These are phyloP conservation scores for Rosellinia necatrix DNA, from an alignment of 2,329 filamentous ascomycete species.

Conservation along the genomic window DNA sequence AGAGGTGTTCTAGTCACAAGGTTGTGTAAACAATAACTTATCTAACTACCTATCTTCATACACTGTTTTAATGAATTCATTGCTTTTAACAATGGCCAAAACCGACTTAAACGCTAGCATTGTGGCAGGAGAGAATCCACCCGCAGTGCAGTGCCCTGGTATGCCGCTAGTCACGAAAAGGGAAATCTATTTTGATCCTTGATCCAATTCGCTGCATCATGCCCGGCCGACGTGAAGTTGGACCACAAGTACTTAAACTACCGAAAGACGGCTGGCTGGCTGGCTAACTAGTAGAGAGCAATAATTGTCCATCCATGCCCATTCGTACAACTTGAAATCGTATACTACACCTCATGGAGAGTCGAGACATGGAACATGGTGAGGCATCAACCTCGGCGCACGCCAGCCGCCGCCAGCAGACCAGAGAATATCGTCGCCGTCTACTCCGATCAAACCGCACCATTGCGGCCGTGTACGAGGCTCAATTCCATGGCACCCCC, in stretches of 20 bases:
- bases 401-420: constrained; percentile 30
- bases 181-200: constrained; percentile 31
- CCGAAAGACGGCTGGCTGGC: not conserved
- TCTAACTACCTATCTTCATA: too few relatives aligned
- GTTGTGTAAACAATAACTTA: too few relatives aligned
- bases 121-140: too few relatives aligned
- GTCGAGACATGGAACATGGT: constrained; percentile 3
- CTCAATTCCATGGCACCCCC: not conserved
- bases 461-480: constrained; percentile 15
- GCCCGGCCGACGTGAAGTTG: too few relatives aligned
- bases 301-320: not conserved
- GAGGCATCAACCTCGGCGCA: constrained; percentile 18
- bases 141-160: too few relatives aligned
- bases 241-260: too few relatives aligned
- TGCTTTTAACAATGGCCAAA: too few relatives aligned
- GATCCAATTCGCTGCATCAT: too few relatives aligned
- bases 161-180: constrained; percentile 23
- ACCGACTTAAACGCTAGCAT: too few relatives aligned
- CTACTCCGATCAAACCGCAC: constrained; percentile 30
- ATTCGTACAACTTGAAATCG: not conserved
- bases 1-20: too few relatives aligned
- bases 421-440: constrained; percentile 33
- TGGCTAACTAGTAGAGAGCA: not conserved
- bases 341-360: too few relatives aligned
- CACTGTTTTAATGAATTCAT: too few relatives aligned